A percentile compares a stretch with the other conserved stretches of the same genome.
phyloP scores from a whole-genome alignment of 2,329 filamentous ascomycete genomes.

The Aureobasidium leucospermi region DNA sequence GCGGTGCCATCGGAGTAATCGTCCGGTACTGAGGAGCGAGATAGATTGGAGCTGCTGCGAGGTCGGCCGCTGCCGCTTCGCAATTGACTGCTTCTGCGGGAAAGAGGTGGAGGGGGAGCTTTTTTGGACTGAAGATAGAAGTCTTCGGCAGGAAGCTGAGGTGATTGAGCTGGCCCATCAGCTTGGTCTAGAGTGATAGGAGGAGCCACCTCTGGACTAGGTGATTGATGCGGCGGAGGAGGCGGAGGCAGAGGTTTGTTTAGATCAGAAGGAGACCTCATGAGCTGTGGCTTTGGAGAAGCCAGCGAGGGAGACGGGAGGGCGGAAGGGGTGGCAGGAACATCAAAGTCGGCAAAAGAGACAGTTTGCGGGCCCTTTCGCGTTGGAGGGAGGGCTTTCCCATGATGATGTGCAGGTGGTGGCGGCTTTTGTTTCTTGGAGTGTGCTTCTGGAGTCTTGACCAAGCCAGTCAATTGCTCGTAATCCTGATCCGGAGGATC shows the following conservation, averaged over 20 bases:
- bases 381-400: slow-evolving; percentile 51
- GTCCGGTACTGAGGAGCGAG: slow-evolving; percentile 13
- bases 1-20: background rate
- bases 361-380: slow-evolving; percentile 33
- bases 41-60: slow-evolving; percentile 23
- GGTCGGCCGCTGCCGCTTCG: slow-evolving; percentile 22
- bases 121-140: slow-evolving; percentile 30
- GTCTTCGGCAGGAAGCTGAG: slow-evolving; percentile 12
- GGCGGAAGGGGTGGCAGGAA: slow-evolving; percentile 19
- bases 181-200: background rate
- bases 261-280: slow-evolving; percentile 41
- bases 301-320: slow-evolving; percentile 18
- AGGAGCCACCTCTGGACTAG: background rate
- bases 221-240: slow-evolving; percentile 24
- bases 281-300: slow-evolving; percentile 24
- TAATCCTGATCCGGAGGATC: slow-evolving; percentile 36
- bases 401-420: slow-evolving; percentile 66
- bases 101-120: slow-evolving; percentile 40
- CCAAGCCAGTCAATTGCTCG: slow-evolving; percentile 27
- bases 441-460: slow-evolving; percentile 21
- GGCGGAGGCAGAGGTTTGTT: slow-evolving; percentile 56
- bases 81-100: slow-evolving; percentile 42
- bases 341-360: slow-evolving; percentile 27
- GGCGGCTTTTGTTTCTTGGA: slow-evolving; percentile 51
- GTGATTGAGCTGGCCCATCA: slow-evolving; percentile 14